Base-by-base conservation (phyloP, 2,329 filamentous ascomycete species). In the Fusarium buxicola region DNA sequence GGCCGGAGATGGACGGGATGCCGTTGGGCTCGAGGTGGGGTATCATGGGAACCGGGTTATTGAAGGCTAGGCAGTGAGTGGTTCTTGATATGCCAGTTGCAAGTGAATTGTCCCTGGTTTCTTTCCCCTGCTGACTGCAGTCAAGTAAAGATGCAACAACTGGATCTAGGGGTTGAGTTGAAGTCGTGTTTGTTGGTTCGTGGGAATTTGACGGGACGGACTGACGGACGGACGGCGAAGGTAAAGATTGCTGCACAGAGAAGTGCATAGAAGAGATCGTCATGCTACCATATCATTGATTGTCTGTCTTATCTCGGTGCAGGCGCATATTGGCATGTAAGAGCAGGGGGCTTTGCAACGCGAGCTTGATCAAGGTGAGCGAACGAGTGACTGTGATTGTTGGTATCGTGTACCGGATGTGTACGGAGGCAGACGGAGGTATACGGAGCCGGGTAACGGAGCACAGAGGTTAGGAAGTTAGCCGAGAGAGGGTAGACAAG, bases 381-480 rank as follows among this genome's bases (percentile, higher is more conserved):
- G 35, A 36, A 16, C 11, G 27, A 34, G 25, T 7, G 8, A 12
- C 18, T 15, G 34, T 36, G 32, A 39, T 46, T 39, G 53, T 48
- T 58, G 39, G 35, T 24, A 57, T 61, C 30, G 31, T 48, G 53
- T 58, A 48, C 61, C 63, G 58, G 62, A 66, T 54, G 62, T 35
- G 50, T 40, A 58, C 58, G 62, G 62, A 65, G 58, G 41, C 18
- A 18, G 13, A 53, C 50, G 50, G 41, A 53, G 50, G 40, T 32
- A 38, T 57, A 65, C 63, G 62, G 62, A 55, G 62, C 58, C 54
- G 58, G 50, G 43, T 49, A 35, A 54, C 62, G 62, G 58, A 66
- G 50, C 50, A 69, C 58, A 45, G 58, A 66, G 48, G 51, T 65
- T 64, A 65, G 67, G 67, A 69, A 69, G 67, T 69, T 69, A 70